Evolutionary conservation across 371 early-diverging fungal species (phyloP).

Genomic region (Phascolomyces articulosus): DNA sequence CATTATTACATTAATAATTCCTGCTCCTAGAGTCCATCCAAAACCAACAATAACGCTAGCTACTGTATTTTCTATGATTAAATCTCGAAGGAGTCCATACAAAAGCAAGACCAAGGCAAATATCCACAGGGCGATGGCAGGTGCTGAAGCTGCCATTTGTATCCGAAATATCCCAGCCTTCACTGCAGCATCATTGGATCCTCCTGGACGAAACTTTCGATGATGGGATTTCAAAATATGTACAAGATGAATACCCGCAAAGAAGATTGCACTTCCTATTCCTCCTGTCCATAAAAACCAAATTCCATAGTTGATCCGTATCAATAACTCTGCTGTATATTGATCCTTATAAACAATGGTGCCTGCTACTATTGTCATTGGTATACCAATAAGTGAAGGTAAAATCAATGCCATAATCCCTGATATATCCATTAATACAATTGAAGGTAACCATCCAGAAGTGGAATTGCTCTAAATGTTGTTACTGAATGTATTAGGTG

Average conservation of each 20-base stretch:
- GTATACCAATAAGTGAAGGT: conserved; percentile 37
- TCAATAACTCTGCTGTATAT: conserved; percentile 27
- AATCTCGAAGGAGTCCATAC: conserved; percentile 26
- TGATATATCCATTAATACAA: conserved; percentile 21
- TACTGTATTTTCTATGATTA: conserved; percentile 19
- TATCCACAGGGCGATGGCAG: conserved; percentile 16
- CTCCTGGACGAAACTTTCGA: not conserved
- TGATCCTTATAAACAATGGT: conserved; percentile 26
- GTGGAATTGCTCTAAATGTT: conserved; percentile 12
- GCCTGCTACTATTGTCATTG: conserved; percentile 37
- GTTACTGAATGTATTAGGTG: not conserved
- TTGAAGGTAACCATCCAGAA: conserved; percentile 29
- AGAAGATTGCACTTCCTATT: conserved; percentile 28
- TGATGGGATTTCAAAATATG: conserved; percentile 33
- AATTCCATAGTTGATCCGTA: conserved; percentile 34
- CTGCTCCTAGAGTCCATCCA: conserved; percentile 22
- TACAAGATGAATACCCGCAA: conserved; percentile 35
- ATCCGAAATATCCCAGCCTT: conserved; percentile 10
- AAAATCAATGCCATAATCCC: not conserved
- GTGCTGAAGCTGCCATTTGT: conserved; percentile 12
- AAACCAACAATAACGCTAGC: conserved; percentile 21
- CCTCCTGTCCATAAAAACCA: conserved; percentile 44
- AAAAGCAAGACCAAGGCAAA: conserved; percentile 25
- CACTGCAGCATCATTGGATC: not conserved
- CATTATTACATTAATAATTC: conserved; percentile 15